phyloP scores from a whole-genome alignment of 2,329 filamentous ascomycete species.

The Shiraia bambusicola region DNA sequence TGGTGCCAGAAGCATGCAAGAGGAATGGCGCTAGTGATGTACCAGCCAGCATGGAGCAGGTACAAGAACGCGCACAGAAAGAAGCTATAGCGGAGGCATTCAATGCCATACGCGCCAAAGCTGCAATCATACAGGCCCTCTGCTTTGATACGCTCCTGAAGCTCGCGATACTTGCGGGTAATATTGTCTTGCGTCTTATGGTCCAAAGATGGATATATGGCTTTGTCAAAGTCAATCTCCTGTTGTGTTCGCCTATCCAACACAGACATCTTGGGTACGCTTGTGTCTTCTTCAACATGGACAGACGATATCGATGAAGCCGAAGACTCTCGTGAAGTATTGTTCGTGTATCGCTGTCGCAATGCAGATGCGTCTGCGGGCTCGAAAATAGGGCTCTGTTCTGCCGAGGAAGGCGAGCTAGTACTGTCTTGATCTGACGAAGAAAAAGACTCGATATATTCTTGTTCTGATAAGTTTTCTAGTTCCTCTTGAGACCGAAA shows the following conservation, averaged over 20 bases:
- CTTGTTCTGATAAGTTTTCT: slow-evolving; percentile 38
- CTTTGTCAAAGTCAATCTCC: slow-evolving; percentile 72
- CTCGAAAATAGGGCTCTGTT: slow-evolving; percentile 62
- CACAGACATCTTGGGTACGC: slow-evolving; percentile 57
- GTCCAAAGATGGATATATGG: slow-evolving; percentile 80
- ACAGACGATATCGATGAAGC: slow-evolving; percentile 61
- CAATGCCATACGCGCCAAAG: slow-evolving; percentile 75
- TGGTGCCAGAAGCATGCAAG: slow-evolving; percentile 92
- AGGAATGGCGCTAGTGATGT: slow-evolving; percentile 66
- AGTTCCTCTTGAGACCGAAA: slow-evolving; percentile 61
- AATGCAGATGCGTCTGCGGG: slow-evolving; percentile 46
- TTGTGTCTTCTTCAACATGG: slow-evolving; percentile 43
- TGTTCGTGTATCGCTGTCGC: slow-evolving; percentile 43
- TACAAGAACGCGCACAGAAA: slow-evolving; percentile 64
- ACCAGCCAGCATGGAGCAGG: slow-evolving; percentile 47
- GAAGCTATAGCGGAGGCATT: slow-evolving; percentile 69
- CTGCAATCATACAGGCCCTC: slow-evolving; percentile 83
- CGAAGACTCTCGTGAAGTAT: slow-evolving; percentile 50
- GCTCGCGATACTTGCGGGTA: slow-evolving; percentile 74
- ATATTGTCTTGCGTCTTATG: slow-evolving; percentile 71
- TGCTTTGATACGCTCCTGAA: slow-evolving; percentile 70
- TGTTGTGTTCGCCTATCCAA: slow-evolving; percentile 72
- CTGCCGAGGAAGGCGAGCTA: slow-evolving; percentile 53
- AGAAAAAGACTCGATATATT: slow-evolving; percentile 18
- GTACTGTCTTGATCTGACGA: slow-evolving; percentile 28